Conservation (phyloP, 2,329 filamentous ascomycete genomes). For the Akanthomyces lecanii region DNA sequence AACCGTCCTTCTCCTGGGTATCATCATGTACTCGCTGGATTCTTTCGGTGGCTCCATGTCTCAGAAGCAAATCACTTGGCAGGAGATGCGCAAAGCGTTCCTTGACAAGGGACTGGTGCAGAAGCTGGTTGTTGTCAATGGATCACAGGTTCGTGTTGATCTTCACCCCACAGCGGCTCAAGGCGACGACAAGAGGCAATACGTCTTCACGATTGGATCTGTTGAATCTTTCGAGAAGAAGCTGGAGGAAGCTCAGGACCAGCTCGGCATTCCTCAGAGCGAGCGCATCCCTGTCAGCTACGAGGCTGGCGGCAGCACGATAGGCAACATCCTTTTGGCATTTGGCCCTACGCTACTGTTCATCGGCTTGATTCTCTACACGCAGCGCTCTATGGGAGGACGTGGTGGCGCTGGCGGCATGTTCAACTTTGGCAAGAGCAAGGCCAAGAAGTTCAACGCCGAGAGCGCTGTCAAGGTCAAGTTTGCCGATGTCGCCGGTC, state of each 20-base stretch:
- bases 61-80: conserved; percentile 84
- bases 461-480: conserved; percentile 96
- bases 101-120: conserved; percentile 94
- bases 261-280: conserved; percentile 78
- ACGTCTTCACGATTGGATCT: conserved; percentile 94
- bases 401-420: conserved; percentile 67
- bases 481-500: conserved; percentile 92
- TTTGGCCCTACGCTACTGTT: conserved; percentile 87
- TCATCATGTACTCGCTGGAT: conserved; percentile 52
- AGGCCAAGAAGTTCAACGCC: conserved; percentile 95
- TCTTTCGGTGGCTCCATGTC: conserved; percentile 38
- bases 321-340: conserved; percentile 66
- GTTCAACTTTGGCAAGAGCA: conserved; percentile 93
- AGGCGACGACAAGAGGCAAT: conserved; percentile 40
- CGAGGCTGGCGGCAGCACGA: conserved; percentile 68
- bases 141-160: conserved; percentile 69
- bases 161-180: conserved; percentile 73
- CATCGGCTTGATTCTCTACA: conserved; percentile 76
- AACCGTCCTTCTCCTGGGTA: conserved; percentile 38
- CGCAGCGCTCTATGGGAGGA: conserved; percentile 69
- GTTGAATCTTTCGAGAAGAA: conserved; percentile 88
- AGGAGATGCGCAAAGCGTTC: conserved; percentile 91
- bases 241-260: conserved; percentile 81
- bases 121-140: conserved; percentile 78
- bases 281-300: conserved; percentile 94